Base-by-base conservation (phyloP, 257 asterid species). In the Nicotiana noctiflora region DNA sequence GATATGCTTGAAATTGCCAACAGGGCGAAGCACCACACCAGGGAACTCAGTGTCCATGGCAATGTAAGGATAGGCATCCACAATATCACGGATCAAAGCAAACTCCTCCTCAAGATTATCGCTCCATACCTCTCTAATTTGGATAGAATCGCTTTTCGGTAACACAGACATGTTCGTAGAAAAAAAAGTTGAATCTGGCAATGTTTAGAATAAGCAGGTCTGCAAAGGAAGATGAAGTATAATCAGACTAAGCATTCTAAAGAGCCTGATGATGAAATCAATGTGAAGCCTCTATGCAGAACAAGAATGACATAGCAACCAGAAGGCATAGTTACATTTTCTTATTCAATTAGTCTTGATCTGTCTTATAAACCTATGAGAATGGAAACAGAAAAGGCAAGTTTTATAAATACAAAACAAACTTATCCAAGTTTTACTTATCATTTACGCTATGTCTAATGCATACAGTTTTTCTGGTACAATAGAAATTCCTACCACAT, bases 11-110 rank as follows among this genome's bases (percentile, higher is more conserved):
- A 78, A 78, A 51, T 78, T 78, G 11, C 75, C 81, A 78, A 78
- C 75, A 37, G 81, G 81, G 18, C 81, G 81, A 40, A 78, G 74
- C 66, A 78, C 81, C 37, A 78, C 74, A 27, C 81, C 81, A 6
- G 81, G 81, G 27, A 78, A 78, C 74, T 78, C 81, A 2, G 81
- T 78, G 81, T 78, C 81, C 81, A 78, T 78, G 81, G 81, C 81
- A 21, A 78, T 78, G 21, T 32, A 78, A 40, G 81, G 81, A 78
- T 78, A 78, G 34, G 44, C 81, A 40, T 78, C 81, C 32, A 78
- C 81, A n/a, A 78, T 40, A 37, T 78, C 60, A 34, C 75, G 81
- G 59, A 78, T 78, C 29, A 78, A 65, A 78, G 81, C 29, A 60
- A 78, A 78, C 23, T 78, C 81, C 34, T 60, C 32, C 56, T 60